Conservation (phyloP, 2,329 filamentous ascomycete species). For the Paracorniculantispora psalliotae region DNA sequence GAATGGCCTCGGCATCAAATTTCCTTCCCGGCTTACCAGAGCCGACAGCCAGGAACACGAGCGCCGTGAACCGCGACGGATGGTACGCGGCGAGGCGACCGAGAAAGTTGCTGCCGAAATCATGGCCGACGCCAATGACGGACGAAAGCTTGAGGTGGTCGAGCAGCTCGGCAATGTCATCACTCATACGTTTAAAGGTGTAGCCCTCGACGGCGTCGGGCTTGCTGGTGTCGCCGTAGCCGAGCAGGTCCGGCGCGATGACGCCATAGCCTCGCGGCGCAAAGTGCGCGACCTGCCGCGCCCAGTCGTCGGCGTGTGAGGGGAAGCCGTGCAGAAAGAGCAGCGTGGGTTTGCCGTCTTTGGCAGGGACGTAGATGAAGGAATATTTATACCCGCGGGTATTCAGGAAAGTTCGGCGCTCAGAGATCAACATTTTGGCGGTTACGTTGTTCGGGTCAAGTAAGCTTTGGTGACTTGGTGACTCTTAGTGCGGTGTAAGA, state of each 20-base stretch:
- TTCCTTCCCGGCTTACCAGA: constrained; percentile 23
- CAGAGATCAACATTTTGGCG: background rate
- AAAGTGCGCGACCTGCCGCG: constrained; percentile 32
- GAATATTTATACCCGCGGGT: constrained; percentile 23
- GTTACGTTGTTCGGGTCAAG: background rate
- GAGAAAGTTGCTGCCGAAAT: constrained; percentile 29
- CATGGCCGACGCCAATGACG: constrained; percentile 40
- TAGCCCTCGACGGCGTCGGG: constrained; percentile 26
- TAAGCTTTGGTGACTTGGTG: background rate
- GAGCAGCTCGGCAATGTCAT: constrained; percentile 31
- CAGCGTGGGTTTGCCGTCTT: constrained; percentile 27
- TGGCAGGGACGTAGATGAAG: constrained; percentile 24
- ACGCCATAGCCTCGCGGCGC: constrained; percentile 35
- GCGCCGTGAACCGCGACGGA: constrained; percentile 16
- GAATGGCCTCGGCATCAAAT: constrained; percentile 28
- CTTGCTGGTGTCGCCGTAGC: constrained; percentile 32
- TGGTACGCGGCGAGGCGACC: constrained; percentile 26
- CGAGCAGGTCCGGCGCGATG: constrained; percentile 37
- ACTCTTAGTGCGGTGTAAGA: background rate
- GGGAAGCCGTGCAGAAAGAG: constrained; percentile 47
- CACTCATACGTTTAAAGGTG: constrained; percentile 26
- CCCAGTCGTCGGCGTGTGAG: constrained; percentile 41
- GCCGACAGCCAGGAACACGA: constrained; percentile 28
- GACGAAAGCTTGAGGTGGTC: constrained; percentile 23
- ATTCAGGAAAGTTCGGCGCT: constrained; percentile 16